Percentiles rank a stretch among this genome's conserved stretches.
These are phyloP conservation scores for Hypomyces perniciosus DNA, from an alignment of 2,329 filamentous ascomycete genomes.

Conservation along the genomic window DNA sequence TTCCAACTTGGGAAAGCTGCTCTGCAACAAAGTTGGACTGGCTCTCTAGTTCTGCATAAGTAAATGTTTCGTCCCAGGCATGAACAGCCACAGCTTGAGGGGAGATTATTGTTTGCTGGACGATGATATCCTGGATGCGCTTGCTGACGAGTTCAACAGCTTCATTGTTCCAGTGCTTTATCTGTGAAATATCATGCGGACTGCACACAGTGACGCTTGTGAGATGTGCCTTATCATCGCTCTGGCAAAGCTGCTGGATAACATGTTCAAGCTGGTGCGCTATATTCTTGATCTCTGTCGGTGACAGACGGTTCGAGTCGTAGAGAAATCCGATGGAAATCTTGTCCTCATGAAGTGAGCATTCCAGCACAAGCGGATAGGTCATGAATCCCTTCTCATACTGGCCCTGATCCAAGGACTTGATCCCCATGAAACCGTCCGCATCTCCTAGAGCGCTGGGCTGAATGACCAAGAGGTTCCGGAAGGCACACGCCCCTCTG, in stretches of 20 bases:
- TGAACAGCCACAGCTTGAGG: background rate
- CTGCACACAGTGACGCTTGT: background rate
- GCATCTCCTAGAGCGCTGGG: too few relatives aligned
- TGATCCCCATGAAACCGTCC: too few relatives aligned
- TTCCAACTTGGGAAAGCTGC: conserved; percentile 8
- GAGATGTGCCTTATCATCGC: background rate
- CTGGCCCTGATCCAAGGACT: too few relatives aligned
- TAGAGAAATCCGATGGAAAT: too few relatives aligned
- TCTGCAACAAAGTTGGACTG: background rate
- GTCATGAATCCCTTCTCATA: too few relatives aligned
- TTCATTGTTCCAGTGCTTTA: background rate
- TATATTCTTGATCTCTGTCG: background rate
- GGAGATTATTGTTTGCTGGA: background rate
- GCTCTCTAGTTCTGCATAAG: conserved; percentile 28
- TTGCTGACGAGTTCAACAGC: background rate
- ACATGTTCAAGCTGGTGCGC: background rate
- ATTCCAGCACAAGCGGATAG: too few relatives aligned
- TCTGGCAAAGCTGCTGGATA: background rate
- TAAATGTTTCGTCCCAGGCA: conserved; percentile 35
- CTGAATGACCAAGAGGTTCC: too few relatives aligned
- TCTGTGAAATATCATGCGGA: background rate
- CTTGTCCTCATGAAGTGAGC: too few relatives aligned
- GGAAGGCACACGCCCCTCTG: too few relatives aligned
- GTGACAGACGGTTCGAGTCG: too few relatives aligned
- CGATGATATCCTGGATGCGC: background rate